Evolutionary conservation across 257 asterid species (phyloP).

Genomic region (Solanum paucissectum): DNA sequence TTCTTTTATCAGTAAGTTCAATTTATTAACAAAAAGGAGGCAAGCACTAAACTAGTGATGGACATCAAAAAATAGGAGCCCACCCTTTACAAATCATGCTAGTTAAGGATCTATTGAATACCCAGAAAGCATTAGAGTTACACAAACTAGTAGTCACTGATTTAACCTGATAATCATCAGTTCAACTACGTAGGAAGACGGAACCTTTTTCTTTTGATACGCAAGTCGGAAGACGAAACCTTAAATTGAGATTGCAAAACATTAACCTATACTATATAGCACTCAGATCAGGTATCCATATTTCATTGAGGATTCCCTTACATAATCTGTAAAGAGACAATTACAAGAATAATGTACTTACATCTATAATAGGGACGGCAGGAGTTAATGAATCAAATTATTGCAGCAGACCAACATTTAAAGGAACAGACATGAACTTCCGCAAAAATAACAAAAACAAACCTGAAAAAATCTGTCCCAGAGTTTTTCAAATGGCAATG

Average conservation of each 20-base stretch:
- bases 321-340: background rate
- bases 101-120: background rate
- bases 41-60: background rate
- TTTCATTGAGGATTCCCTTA: background rate
- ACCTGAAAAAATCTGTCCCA: constrained; percentile 99
- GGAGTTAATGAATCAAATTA: background rate
- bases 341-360: background rate
- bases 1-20: background rate
- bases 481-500: constrained; percentile 93
- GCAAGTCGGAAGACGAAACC: background rate
- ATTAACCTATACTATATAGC: background rate
- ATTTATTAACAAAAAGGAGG: background rate
- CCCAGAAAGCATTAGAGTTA: background rate
- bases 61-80: background rate
- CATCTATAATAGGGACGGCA: background rate
- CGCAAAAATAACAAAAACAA: background rate
- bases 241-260: background rate
- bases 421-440: background rate
- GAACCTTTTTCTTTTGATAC: background rate
- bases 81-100: background rate
- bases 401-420: background rate
- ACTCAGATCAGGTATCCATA: background rate
- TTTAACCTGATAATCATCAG: background rate
- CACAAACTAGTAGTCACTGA: background rate
- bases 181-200: background rate